These are phyloP conservation scores for Cardamine occulta DNA, from an alignment of 345 rosid genomes.

Conservation along the genomic window DNA sequence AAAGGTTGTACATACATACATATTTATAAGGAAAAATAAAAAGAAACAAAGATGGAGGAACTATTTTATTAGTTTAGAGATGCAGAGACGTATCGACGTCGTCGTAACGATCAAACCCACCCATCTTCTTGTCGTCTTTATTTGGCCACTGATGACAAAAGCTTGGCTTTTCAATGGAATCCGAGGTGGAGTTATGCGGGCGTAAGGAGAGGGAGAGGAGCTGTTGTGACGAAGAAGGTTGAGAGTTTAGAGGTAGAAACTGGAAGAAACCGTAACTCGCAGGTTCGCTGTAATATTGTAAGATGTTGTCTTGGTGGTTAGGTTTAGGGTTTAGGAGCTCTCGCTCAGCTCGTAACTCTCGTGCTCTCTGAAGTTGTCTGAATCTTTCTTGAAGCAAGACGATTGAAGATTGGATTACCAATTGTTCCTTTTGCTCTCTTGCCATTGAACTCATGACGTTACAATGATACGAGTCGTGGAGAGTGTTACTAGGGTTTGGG, in stretches of 20 bases:
- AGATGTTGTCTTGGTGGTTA: constrained; percentile 37
- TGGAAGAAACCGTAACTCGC: constrained; percentile 52
- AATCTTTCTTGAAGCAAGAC: constrained; percentile 81
- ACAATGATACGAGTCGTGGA: constrained; percentile 30
- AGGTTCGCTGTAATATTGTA: constrained; percentile 46
- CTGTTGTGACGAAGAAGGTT: constrained; percentile 40
- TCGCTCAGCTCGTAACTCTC: constrained; percentile 66
- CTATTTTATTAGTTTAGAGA: constrained; percentile 45
- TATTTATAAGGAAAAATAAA: constrained; percentile 4
- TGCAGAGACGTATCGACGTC: constrained; percentile 80
- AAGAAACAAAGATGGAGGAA: neutral
- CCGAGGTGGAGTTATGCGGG: constrained; percentile 10
- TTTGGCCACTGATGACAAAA: constrained; percentile 42
- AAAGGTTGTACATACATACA: constrained; percentile 37
- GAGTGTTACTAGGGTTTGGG: constrained; percentile 33
- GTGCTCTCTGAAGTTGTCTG: constrained; percentile 60
- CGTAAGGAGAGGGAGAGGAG: constrained; percentile 43
- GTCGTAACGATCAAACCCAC: constrained; percentile 44
- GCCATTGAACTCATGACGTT: constrained; percentile 48
- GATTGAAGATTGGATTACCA: constrained; percentile 63
- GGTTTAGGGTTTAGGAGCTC: constrained; percentile 52
- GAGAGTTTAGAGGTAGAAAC: constrained; percentile 47
- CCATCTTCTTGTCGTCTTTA: constrained; percentile 38
- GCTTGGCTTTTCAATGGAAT: constrained; percentile 40
- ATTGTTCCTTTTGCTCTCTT: constrained; percentile 49